Base-by-base conservation (phyloP, 306 rosid genomes). In the Notholithocarpus densiflorus region DNA sequence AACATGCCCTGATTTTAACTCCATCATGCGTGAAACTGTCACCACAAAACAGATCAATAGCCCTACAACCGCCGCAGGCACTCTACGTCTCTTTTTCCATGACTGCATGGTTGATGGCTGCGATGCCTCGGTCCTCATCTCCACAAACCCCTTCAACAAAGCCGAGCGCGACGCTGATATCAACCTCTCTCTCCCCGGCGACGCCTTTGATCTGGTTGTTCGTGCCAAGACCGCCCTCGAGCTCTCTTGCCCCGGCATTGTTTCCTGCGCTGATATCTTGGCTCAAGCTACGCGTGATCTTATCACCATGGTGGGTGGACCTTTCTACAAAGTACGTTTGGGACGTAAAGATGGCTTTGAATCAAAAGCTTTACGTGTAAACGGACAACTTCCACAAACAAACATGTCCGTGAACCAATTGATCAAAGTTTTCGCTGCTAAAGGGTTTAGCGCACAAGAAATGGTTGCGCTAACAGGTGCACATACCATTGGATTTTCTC, bases 81-180 rank as follows among this genome's bases (percentile, higher is more conserved):
- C 86, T 14, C 60, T 88, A 6, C 86, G 89, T 10, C 79, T 88
- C 70, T 86, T 88, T 78, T 66, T 81, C 82, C 89, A 79, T 51
- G 92, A 88, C 71, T 88, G 89, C 61, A 62, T 88, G 80, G 85
- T 86, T 3, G 86, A 75, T 9, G 92, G 92, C 15, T 86, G 92
- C 56, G 92, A 88, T 53, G 89, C 82, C 15, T 88, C 91, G 1
- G 71, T 82, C 18, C 78, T 88, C 27, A 26, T 88, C 48, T 13
- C 89, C 13, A 74, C 89, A 65, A 84, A 88, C 51, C 6, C 68
- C 14, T 72, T 81, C 81, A 83, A 83, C 59, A 53, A n/a, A 52
- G 83, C 92, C 11, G 92, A 88, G 73, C 82, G 89, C 1, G 88
- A 83, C 2, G 73, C 88, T 18, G 90, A 89, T 3, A 34, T 77